Percentiles rank a stretch among this genome's conserved stretches.
Conservation (phyloP, 805 yeast species). For the Barnettozyma sucrosica region DNA sequence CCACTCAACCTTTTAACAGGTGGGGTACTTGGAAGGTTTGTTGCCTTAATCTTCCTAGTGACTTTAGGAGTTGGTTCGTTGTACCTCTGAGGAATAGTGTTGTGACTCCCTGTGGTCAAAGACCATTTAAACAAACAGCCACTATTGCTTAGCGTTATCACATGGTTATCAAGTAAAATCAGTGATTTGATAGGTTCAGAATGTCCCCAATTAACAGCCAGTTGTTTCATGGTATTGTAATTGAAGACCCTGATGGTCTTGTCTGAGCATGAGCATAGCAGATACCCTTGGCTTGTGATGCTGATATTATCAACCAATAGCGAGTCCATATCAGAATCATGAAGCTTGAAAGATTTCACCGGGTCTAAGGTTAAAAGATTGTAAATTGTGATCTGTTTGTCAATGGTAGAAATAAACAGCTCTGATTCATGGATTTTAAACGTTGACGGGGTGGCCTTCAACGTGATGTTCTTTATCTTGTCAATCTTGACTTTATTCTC, state of each 20-base stretch:
- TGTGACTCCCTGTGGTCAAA: background rate
- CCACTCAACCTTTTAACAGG: background rate
- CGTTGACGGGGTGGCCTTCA: slow-evolving; percentile 46
- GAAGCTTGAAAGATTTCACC: slow-evolving; percentile 35
- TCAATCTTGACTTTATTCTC: slow-evolving; percentile 22
- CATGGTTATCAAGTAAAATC: slow-evolving; percentile 19
- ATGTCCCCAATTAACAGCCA: slow-evolving; percentile 56
- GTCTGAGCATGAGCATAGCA: slow-evolving; percentile 46
- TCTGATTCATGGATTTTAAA: slow-evolving; percentile 34
- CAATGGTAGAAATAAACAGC: slow-evolving; percentile 46
- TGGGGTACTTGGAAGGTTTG: slow-evolving; percentile 1
- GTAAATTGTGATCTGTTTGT: slow-evolving; percentile 41
- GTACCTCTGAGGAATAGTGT: slow-evolving; percentile 14
- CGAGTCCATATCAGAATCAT: slow-evolving; percentile 37
- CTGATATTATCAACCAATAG: slow-evolving; percentile 40
- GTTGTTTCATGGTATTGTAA: slow-evolving; percentile 38
- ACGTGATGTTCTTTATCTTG: slow-evolving; percentile 41
- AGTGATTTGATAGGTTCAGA: slow-evolving; percentile 46
- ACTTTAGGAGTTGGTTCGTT: slow-evolving; percentile 23
- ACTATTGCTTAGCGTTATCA: slow-evolving; percentile 42
- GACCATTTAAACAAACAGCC: slow-evolving; percentile 53
- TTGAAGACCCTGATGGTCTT: slow-evolving; percentile 50
- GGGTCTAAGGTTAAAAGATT: slow-evolving; percentile 30
- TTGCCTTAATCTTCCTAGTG: slow-evolving; percentile 22
- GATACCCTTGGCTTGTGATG: slow-evolving; percentile 24